Percentiles rank a stretch among this genome's conserved stretches.
Evolutionary conservation across 176 grass and related monocot species (phyloP).

Genomic region (Aegilops speltoides): DNA sequence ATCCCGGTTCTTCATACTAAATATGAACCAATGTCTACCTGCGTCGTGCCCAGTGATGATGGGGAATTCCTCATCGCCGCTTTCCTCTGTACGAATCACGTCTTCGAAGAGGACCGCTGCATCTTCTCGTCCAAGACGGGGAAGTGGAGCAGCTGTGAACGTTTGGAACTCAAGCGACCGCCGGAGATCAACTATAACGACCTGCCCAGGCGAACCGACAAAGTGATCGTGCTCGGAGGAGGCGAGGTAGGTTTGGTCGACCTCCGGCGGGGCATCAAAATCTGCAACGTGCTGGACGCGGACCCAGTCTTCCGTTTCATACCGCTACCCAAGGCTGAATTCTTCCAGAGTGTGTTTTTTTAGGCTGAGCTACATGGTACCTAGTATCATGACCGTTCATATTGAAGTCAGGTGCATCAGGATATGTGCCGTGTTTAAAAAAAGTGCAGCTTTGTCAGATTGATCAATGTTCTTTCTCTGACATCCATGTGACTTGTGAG

Average conservation of each 20-base stretch:
- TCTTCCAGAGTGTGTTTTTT: background rate
- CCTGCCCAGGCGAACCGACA: background rate
- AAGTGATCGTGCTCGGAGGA: background rate
- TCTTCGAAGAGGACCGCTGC: background rate
- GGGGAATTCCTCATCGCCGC: background rate
- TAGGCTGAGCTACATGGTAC: too few species aligned
- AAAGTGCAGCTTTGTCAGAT: too few species aligned
- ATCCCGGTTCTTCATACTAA: background rate
- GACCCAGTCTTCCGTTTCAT: background rate
- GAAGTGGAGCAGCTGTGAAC: background rate
- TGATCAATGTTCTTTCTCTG: too few species aligned
- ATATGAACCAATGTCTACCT: too few species aligned
- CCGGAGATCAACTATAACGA: background rate
- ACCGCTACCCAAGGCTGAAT: background rate
- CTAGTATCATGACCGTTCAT: too few species aligned
- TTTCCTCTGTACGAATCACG: background rate
- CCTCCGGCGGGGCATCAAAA: background rate
- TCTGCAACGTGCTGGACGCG: background rate
- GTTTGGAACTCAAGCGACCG: background rate
- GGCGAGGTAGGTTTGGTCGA: background rate
- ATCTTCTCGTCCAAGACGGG: background rate
- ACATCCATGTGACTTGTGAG: too few species aligned
- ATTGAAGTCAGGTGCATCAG: too few species aligned
- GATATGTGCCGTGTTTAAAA: too few species aligned
- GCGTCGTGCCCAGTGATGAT: background rate